Evolutionary conservation across 768 basidiomycete genomes (phyloP), one percentile per base, ranked within the genome.

Genomic region (Hypholoma sublateritium): DNA sequence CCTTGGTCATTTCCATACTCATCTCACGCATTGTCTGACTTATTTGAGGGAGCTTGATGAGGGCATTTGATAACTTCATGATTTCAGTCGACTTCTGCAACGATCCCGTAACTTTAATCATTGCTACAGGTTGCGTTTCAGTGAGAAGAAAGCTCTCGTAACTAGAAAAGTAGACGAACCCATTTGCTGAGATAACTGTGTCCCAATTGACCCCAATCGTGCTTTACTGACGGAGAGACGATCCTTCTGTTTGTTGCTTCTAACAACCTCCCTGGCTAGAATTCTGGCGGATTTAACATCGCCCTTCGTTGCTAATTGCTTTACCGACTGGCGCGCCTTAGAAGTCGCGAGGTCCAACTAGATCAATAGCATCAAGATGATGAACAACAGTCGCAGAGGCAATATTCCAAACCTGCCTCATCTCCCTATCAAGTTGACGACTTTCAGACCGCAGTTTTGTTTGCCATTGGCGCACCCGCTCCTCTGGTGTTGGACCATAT

Each of bases 1-100:
- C 96, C 84, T 98, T 98, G 59, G 92, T 98, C 97, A 98, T 98
- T 73, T 99, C 97, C 89, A 95, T 93, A 64, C 90, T 93, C 94
- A 99, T 95, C 67, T 97, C 91, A 35, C 94, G 84, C 97, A 99
- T 99, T 0, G 85, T 83, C 60, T 86, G 88, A 72, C 88, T 90
- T 47, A 98, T 85, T 70, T 98, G 94, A 16, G 97, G 97, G 14
- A 99, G 80, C 65, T 87, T 95, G 62, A 98, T 78, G 46, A 98
- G 81, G 24, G 88, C 76, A 74, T 96, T 98, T n/a, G 95, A 95
- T 41, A 95, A 80, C 74, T 91, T 98, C 95, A 99, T 98, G 59
- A 98, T 98, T 70, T 98, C 95, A 1, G 96, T 95, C 6, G 95
- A 97, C 72, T 95, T 97, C 74, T 98, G 96, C 59, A 99, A 77